Conservation (phyloP, 2,329 filamentous ascomycete species). For the Nemania sp. region DNA sequence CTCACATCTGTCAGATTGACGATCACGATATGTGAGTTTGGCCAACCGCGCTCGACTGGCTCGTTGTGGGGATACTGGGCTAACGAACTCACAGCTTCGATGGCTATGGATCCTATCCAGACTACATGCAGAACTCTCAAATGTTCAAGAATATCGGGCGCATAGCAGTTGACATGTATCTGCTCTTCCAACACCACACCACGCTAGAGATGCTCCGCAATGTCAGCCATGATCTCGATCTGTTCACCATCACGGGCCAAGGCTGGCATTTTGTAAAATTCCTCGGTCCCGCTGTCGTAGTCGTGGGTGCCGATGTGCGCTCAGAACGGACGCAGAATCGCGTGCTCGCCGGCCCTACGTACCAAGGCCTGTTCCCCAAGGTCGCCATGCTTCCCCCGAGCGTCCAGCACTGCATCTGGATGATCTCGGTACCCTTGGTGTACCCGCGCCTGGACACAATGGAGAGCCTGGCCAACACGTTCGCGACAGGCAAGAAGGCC, state of each 20-base stretch:
- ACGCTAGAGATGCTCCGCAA: conserved; percentile 92
- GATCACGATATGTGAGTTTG: conserved; percentile 93
- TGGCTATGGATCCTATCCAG: conserved; percentile 94
- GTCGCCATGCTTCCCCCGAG: conserved; percentile 86
- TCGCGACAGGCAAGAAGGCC: conserved; percentile 93
- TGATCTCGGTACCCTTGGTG: conserved; percentile 86
- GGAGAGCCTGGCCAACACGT: conserved; percentile 86
- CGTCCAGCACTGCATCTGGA: conserved; percentile 96
- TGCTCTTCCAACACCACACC: conserved; percentile 97
- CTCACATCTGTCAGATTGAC: conserved; percentile 88
- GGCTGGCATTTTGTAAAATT: conserved; percentile 99
- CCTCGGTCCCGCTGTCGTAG: conserved; percentile 85
- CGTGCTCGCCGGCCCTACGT: conserved; percentile 94
- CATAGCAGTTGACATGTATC: conserved; percentile 95
- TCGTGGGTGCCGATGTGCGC: conserved; percentile 87
- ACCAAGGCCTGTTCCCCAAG: conserved; percentile 96
- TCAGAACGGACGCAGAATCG: conserved; percentile 89
- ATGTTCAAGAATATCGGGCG: conserved; percentile 98
- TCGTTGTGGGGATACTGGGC: neutral
- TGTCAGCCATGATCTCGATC: conserved; percentile 82
- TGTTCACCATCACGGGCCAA: conserved; percentile 96
- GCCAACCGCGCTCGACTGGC: no score
- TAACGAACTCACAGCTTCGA: conserved; percentile 70
- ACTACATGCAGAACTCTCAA: conserved; percentile 96
- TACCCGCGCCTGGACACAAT: conserved; percentile 92